Percentiles rank a stretch among this genome's conserved stretches.
These are phyloP conservation scores for Zostera marina DNA, from an alignment of 116 monocot species.

Conservation along the genomic window DNA sequence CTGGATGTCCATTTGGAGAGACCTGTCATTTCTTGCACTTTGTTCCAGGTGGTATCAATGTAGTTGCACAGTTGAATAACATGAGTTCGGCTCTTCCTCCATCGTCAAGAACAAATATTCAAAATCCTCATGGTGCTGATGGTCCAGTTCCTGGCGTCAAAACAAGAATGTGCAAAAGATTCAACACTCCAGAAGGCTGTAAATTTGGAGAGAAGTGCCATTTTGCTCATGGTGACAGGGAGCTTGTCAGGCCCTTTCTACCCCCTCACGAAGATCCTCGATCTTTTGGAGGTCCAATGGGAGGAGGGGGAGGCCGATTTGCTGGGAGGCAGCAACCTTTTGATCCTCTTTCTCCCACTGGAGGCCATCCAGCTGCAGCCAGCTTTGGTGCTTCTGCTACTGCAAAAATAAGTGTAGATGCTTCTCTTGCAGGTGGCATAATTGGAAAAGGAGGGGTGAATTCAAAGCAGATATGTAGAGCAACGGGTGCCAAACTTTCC, in stretches of 20 bases:
- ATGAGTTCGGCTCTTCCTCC: slow-evolving; percentile 18
- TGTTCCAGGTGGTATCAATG: slow-evolving; percentile 78
- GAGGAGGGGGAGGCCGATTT: slow-evolving; percentile 4
- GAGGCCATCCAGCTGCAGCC: slow-evolving; percentile 19
- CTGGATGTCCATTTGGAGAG: slow-evolving; percentile 93
- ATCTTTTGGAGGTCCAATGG: slow-evolving; percentile 1
- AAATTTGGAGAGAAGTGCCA: slow-evolving; percentile 87
- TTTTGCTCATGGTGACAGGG: slow-evolving; percentile 87
- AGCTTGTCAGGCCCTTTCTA: slow-evolving; percentile 42
- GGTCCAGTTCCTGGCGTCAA: slow-evolving; percentile 29
- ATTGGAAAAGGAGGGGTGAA: slow-evolving; percentile 93
- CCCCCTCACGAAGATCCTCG: slow-evolving; percentile 18
- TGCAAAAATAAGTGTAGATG: slow-evolving; percentile 95
- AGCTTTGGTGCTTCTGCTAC: slow-evolving; percentile 90
- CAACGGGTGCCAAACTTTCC: slow-evolving; percentile 68
- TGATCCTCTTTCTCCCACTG: slow-evolving; percentile 17
- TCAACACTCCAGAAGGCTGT: slow-evolving; percentile 69
- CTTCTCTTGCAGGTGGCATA: slow-evolving; percentile 86
- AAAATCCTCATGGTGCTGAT: slow-evolving; percentile 12
- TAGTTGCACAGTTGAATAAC: slow-evolving; percentile 55
- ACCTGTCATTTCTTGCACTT: slow-evolving; percentile 84
- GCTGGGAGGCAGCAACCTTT: slow-evolving; percentile 10
- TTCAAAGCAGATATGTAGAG: slow-evolving; percentile 76
- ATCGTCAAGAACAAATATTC: slow-evolving; percentile 25
- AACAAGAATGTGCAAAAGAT: slow-evolving; percentile 78